Conservation (phyloP, 2,329 filamentous ascomycete species). For the Apiospora rasikravindrae region DNA sequence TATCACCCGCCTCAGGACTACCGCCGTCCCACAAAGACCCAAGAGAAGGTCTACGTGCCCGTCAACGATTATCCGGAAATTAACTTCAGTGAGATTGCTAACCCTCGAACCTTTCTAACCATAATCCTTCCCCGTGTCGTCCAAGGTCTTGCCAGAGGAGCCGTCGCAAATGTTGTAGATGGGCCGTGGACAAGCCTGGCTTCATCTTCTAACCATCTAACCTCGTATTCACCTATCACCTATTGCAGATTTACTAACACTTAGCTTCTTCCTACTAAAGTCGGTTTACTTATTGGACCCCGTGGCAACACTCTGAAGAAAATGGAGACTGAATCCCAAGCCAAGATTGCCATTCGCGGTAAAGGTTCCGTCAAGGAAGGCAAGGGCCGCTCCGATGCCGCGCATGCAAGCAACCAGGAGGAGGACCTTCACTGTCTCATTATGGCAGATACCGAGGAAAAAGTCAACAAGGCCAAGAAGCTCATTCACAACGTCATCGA, state of each 20-base stretch:
- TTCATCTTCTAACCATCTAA: conserved; percentile 42
- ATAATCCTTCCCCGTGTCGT: conserved; percentile 45
- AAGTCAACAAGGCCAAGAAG: conserved; percentile 99
- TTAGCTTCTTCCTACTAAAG: conserved; percentile 86
- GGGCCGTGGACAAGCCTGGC: conserved; percentile 34
- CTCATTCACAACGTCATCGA: conserved; percentile 98
- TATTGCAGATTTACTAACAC: conserved; percentile 76
- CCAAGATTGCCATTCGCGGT: conserved; percentile 99
- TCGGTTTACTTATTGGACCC: conserved; percentile 99
- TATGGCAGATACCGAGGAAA: conserved; percentile 99
- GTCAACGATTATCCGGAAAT: conserved; percentile 99
- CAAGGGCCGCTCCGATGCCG: conserved; percentile 97
- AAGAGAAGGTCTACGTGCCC: conserved; percentile 99
- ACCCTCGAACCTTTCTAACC: conserved; percentile 88
- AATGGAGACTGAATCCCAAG: conserved; percentile 96
- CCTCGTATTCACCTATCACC: conserved; percentile 24
- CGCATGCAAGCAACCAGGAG: conserved; percentile 99
- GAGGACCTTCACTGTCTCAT: conserved; percentile 98
- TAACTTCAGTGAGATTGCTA: conserved; percentile 99
- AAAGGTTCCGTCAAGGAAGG: conserved; percentile 99
- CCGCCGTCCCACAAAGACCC: conserved; percentile 97
- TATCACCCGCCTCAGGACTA: conserved; percentile 99
- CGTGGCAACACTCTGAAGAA: conserved; percentile 99
- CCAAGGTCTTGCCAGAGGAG: conserved; percentile 54
- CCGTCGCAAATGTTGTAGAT: conserved; percentile 41